These are phyloP conservation scores for Colletotrichum sp. DNA, from an alignment of 2,329 filamentous ascomycete species.

Conservation along the genomic window DNA sequence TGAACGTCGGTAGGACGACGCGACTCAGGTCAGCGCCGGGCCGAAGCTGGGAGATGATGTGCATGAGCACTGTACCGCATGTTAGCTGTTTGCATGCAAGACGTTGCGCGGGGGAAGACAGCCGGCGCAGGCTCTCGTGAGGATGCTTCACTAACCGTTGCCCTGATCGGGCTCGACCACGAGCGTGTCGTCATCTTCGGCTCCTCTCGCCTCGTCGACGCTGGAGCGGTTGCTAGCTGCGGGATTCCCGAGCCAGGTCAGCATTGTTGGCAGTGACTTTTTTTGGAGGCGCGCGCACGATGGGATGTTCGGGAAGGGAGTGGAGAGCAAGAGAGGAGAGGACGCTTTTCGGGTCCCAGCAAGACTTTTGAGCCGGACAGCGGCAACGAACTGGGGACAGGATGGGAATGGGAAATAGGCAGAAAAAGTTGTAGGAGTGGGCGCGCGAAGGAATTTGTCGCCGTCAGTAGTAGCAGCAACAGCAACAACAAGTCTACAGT, in stretches of 20 bases:
- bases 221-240: constrained; percentile 57
- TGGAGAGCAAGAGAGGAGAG: constrained; percentile 4
- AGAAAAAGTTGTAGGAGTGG: not conserved
- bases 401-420: not conserved
- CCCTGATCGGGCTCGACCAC: constrained; percentile 91
- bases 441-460: not conserved
- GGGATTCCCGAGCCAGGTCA: constrained; percentile 44
- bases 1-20: constrained; percentile 95
- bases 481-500: not conserved
- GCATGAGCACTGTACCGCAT: constrained; percentile 74
- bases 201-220: constrained; percentile 42
- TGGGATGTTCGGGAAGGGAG: constrained; percentile 1
- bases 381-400: not conserved
- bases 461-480: not conserved
- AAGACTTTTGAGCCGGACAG: not conserved
- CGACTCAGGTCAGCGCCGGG: constrained; percentile 94
- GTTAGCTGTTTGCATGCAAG: constrained; percentile 1
- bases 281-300: constrained; percentile 3
- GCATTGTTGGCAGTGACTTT: constrained; percentile 35
- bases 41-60: constrained; percentile 96
- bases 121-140: not conserved
- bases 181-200: constrained; percentile 73
- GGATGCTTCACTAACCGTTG: constrained; percentile 69
- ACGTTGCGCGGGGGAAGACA: not conserved
- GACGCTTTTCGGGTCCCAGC: not conserved